A percentile compares a stretch with the other conserved stretches of the same genome.
Evolutionary conservation across 768 basidiomycete species (phyloP).

Genomic region (Kwoniella sp.): DNA sequence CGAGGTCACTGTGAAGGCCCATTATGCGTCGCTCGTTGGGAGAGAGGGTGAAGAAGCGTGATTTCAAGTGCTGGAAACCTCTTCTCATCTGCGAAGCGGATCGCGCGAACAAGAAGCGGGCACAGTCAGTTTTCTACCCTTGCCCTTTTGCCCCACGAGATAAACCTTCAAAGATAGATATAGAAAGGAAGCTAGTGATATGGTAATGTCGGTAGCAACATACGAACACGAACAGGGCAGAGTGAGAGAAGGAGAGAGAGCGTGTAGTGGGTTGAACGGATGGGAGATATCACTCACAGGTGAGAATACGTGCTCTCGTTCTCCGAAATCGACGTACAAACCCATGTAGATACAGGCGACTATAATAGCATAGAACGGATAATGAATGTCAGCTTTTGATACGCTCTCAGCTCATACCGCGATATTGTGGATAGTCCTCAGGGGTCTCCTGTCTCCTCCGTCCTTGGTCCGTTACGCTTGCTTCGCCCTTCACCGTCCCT

Average conservation of each 20-base stretch:
- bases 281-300: slow-evolving; percentile 31
- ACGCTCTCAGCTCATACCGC: neutral
- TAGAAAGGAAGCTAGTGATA: too few relatives aligned
- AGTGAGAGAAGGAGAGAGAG: neutral
- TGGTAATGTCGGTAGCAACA: too few relatives aligned
- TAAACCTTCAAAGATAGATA: too few relatives aligned
- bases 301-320: slow-evolving; percentile 47
- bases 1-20: slow-evolving; percentile 1
- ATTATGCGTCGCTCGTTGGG: slow-evolving; percentile 18
- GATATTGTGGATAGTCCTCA: too few relatives aligned
- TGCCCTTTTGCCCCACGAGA: too few relatives aligned
- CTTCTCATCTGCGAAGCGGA: neutral
- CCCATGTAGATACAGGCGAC: slow-evolving; percentile 44
- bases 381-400: neutral
- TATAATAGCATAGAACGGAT: slow-evolving; percentile 2
- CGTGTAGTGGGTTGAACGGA: neutral
- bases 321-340: slow-evolving; percentile 45
- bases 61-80: neutral
- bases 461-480: too few relatives aligned
- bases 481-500: too few relatives aligned
- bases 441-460: neutral
- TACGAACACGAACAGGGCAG: neutral
- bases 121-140: too few relatives aligned
- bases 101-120: neutral
- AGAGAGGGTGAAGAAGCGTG: slow-evolving; percentile 17